A percentile compares a stretch with the other conserved stretches of the same genome.
phyloP scores from a whole-genome alignment of 1,284 basidiomycete species.

The Coniophora puteana region DNA sequence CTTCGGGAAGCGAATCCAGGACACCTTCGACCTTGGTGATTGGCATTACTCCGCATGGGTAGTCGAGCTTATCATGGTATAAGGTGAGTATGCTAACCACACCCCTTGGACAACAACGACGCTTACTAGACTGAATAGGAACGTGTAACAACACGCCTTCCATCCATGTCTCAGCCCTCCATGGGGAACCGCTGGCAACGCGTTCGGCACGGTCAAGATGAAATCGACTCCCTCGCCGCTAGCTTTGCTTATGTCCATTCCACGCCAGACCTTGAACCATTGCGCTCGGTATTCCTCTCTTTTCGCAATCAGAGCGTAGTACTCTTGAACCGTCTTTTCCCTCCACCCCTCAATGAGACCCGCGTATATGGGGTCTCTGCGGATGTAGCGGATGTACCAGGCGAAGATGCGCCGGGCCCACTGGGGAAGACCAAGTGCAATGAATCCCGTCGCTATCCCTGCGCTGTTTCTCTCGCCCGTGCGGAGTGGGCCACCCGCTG shows the following conservation, averaged over 20 bases:
- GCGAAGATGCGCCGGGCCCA: background rate
- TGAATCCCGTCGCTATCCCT: background rate
- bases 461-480: background rate
- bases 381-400: background rate
- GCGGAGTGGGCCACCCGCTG: background rate
- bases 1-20: slow-evolving; percentile 29
- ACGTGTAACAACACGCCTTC: slow-evolving; percentile 27
- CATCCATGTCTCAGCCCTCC: slow-evolving; percentile 31
- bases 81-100: background rate
- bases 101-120: background rate
- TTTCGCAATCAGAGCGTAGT: slow-evolving; percentile 34
- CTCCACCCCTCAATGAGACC: slow-evolving; percentile 26
- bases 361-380: background rate
- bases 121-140: slow-evolving; percentile 30
- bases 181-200: slow-evolving; percentile 43
- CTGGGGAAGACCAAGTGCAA: background rate
- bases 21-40: slow-evolving; percentile 43
- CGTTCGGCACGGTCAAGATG: slow-evolving; percentile 49
- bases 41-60: slow-evolving; percentile 49
- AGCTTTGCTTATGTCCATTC: slow-evolving; percentile 11
- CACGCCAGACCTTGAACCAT: slow-evolving; percentile 45
- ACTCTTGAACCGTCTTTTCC: slow-evolving; percentile 34
- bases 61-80: slow-evolving; percentile 37
- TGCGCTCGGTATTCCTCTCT: slow-evolving; percentile 31
- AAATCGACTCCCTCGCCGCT: slow-evolving; percentile 44